Percentiles rank a stretch among this genome's conserved stretches.
Evolutionary conservation across 2,329 filamentous ascomycete genomes (phyloP).

Genomic region (Plectosphaerella sp.): DNA sequence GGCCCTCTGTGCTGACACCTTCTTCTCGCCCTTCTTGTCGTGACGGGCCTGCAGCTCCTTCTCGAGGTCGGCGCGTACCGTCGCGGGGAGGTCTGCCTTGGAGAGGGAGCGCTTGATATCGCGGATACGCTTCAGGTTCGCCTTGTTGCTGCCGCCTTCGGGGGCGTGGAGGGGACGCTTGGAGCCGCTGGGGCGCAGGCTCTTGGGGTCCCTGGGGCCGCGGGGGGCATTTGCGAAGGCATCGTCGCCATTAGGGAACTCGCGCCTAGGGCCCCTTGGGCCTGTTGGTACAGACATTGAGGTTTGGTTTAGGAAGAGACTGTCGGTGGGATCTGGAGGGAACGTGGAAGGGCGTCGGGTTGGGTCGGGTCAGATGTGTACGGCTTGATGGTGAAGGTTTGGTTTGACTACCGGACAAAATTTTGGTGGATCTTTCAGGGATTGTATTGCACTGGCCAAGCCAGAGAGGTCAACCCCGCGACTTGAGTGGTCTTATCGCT

Average conservation of each 20-base stretch:
- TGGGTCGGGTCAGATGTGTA: too few species aligned
- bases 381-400: too few species aligned
- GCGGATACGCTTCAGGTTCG: slow-evolving; percentile 67
- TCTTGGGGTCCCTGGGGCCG: slow-evolving; percentile 10
- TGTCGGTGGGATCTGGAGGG: too few species aligned
- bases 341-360: too few species aligned
- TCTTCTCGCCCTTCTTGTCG: slow-evolving; percentile 56
- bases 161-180: slow-evolving; percentile 10
- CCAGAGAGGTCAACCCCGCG: too few species aligned
- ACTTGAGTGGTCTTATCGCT: too few species aligned
- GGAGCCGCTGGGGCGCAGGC: slow-evolving; percentile 9
- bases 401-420: too few species aligned
- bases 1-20: slow-evolving; percentile 56
- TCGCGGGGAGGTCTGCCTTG: slow-evolving; percentile 59
- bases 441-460: too few species aligned
- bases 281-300: too few species aligned
- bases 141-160: slow-evolving; percentile 45
- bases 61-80: slow-evolving; percentile 65
- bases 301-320: too few species aligned
- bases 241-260: not conserved
- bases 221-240: not conserved
- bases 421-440: too few species aligned
- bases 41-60: slow-evolving; percentile 65
- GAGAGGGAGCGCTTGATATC: slow-evolving; percentile 64
- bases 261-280: too few species aligned